phyloP scores from a whole-genome alignment of 768 basidiomycete species.

The Pulveroboletus frians region DNA sequence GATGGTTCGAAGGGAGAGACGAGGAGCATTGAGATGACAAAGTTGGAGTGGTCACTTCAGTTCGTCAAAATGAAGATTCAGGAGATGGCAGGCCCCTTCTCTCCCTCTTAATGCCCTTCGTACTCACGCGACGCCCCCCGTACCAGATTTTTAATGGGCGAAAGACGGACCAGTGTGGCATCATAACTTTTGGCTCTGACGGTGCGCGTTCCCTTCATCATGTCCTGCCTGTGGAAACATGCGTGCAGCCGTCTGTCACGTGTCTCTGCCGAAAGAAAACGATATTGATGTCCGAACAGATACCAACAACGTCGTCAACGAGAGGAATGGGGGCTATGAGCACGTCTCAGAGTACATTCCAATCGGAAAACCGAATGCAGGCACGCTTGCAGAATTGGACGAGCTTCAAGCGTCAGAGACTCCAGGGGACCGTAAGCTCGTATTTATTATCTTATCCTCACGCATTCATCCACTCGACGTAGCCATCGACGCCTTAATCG shows the following conservation, averaged over 20 bases:
- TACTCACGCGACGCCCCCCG: neutral
- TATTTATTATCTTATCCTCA: neutral
- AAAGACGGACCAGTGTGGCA: conserved; percentile 93
- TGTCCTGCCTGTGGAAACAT: neutral
- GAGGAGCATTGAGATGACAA: conserved; percentile 56
- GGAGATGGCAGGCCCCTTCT: conserved; percentile 62
- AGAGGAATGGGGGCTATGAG: conserved; percentile 64
- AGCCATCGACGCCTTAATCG: conserved; percentile 87
- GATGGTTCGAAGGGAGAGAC: conserved; percentile 47
- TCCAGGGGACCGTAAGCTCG: conserved; percentile 59
- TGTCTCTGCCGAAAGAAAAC: neutral
- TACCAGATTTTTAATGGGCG: conserved; percentile 81
- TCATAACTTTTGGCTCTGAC: conserved; percentile 82
- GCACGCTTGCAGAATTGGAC: conserved; percentile 62
- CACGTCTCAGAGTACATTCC: conserved; percentile 66
- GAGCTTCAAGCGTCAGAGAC: conserved; percentile 50
- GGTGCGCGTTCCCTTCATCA: conserved; percentile 33
- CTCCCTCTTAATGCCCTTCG: neutral
- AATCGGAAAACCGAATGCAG: conserved; percentile 60
- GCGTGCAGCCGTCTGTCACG: neutral
- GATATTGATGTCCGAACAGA: conserved; percentile 33
- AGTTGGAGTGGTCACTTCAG: conserved; percentile 77
- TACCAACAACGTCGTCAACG: conserved; percentile 61
- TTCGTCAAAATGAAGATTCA: conserved; percentile 89
- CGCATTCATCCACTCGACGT: conserved; percentile 1